Conservation (phyloP, 2,329 filamentous ascomycete species). For the Teratosphaeriaceae sp. region DNA sequence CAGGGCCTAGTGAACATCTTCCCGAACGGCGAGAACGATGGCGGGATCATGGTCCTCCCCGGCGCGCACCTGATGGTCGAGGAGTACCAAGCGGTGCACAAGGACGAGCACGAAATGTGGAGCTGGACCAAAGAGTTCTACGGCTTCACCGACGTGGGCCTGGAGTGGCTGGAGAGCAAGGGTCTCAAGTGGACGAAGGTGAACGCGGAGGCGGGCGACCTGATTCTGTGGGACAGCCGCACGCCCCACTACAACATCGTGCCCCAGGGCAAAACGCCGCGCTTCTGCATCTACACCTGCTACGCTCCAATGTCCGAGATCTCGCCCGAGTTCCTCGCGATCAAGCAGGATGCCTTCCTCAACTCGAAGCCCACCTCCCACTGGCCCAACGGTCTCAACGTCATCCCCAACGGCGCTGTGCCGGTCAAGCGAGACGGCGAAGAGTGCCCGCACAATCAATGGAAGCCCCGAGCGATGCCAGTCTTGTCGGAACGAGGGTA, state of each 20-base stretch:
- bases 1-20: not conserved
- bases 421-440: conserved; percentile 21
- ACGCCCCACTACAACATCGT: conserved; percentile 25
- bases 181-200: conserved; percentile 15
- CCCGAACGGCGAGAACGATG: not conserved
- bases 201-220: conserved; percentile 12
- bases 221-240: conserved; percentile 17
- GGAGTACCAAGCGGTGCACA: not conserved
- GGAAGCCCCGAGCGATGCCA: conserved; percentile 22
- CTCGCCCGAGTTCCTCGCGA: conserved; percentile 14
- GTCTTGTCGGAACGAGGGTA: conserved; percentile 35
- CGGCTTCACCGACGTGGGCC: conserved; percentile 23
- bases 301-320: conserved; percentile 26
- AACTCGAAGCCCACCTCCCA: conserved; percentile 21
- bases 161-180: conserved; percentile 18
- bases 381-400: conserved; percentile 18
- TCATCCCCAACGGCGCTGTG: conserved; percentile 23
- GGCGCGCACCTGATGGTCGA: not conserved
- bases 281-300: conserved; percentile 20
- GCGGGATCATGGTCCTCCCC: not conserved
- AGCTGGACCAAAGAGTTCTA: conserved; percentile 23
- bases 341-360: conserved; percentile 16
- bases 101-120: not conserved
- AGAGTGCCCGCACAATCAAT: conserved; percentile 28
- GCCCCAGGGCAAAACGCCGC: conserved; percentile 7